Conservation (phyloP, 306 rosid genomes). For the Ziziphus jujuba region DNA sequence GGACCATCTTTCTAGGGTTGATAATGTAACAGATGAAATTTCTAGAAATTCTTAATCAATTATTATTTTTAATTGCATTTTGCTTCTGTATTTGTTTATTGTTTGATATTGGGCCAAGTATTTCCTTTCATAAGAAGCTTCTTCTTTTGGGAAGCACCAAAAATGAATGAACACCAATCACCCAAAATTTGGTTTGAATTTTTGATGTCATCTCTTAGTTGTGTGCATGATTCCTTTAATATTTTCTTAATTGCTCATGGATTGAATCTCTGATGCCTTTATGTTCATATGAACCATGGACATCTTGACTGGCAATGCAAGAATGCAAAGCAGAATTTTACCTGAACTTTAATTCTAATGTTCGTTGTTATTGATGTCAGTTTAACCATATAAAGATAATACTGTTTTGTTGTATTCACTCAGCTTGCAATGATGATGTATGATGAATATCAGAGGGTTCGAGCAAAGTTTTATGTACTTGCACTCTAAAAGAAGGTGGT, state of each 20-base stretch:
- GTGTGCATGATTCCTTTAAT: background rate
- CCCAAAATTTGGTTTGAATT: slow-evolving; percentile 15
- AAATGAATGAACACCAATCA: background rate
- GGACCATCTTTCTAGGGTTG: slow-evolving; percentile 25
- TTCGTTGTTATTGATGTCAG: slow-evolving; percentile 32
- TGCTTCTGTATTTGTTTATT: slow-evolving; percentile 14
- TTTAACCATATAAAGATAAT: slow-evolving; percentile 43
- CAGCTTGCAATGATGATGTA: slow-evolving; percentile 98
- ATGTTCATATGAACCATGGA: background rate
- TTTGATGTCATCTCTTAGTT: background rate
- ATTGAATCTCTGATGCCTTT: slow-evolving; percentile 14
- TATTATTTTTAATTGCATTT: slow-evolving; percentile 11
- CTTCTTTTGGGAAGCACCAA: no score
- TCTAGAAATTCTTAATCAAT: slow-evolving; percentile 15
- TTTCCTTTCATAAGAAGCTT: no score
- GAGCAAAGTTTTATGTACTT: slow-evolving; percentile 58
- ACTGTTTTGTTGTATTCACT: slow-evolving; percentile 74
- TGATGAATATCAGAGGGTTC: slow-evolving; percentile 84
- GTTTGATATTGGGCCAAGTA: background rate
- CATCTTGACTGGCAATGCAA: slow-evolving; percentile 4
- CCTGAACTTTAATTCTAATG: slow-evolving; percentile 19
- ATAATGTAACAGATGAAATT: slow-evolving; percentile 15
- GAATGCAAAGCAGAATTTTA: slow-evolving; percentile 10
- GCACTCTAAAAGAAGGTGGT: slow-evolving; percentile 64
- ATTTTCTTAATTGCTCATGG: slow-evolving; percentile 5